Conservation (phyloP, 2,329 filamentous ascomycete species). For the Xylaria sp. region DNA sequence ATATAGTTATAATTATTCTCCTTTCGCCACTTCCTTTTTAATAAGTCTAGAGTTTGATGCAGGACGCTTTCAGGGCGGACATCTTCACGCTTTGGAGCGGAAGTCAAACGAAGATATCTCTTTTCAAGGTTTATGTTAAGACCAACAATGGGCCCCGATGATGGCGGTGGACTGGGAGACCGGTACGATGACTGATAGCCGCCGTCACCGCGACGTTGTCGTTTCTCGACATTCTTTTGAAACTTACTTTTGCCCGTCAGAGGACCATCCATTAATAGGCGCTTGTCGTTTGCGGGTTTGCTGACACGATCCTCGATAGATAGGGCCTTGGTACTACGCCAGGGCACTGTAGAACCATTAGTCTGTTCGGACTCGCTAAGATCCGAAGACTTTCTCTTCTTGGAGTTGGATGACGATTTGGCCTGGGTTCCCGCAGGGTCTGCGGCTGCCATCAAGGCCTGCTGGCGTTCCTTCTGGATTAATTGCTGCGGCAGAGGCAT, state of each 20-base stretch:
- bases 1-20: slow-evolving; percentile 97
- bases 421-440: slow-evolving; percentile 29
- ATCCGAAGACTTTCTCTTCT: slow-evolving; percentile 86
- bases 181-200: slow-evolving; percentile 67
- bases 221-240: slow-evolving; percentile 85
- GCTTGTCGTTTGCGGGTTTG: slow-evolving; percentile 63
- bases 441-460: slow-evolving; percentile 54
- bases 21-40: slow-evolving; percentile 94
- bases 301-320: slow-evolving; percentile 81
- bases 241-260: slow-evolving; percentile 80
- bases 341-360: slow-evolving; percentile 73
- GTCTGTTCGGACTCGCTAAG: slow-evolving; percentile 62
- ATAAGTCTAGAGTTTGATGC: slow-evolving; percentile 82
- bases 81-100: slow-evolving; percentile 85
- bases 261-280: slow-evolving; percentile 55
- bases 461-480: slow-evolving; percentile 75
- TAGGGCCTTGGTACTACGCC: slow-evolving; percentile 70
- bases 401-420: slow-evolving; percentile 56
- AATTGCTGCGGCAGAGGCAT: slow-evolving; percentile 88
- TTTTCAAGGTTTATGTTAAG: slow-evolving; percentile 89
- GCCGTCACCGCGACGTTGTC: slow-evolving; percentile 85
- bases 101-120: slow-evolving; percentile 91
- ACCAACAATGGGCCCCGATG: slow-evolving; percentile 81
- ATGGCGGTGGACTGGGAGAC: slow-evolving; percentile 66
- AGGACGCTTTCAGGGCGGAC: slow-evolving; percentile 86